Percentiles rank a stretch among this genome's conserved stretches.
phyloP scores from a whole-genome alignment of 169 alveolate genomes.

The Eimeria praecox region DNA sequence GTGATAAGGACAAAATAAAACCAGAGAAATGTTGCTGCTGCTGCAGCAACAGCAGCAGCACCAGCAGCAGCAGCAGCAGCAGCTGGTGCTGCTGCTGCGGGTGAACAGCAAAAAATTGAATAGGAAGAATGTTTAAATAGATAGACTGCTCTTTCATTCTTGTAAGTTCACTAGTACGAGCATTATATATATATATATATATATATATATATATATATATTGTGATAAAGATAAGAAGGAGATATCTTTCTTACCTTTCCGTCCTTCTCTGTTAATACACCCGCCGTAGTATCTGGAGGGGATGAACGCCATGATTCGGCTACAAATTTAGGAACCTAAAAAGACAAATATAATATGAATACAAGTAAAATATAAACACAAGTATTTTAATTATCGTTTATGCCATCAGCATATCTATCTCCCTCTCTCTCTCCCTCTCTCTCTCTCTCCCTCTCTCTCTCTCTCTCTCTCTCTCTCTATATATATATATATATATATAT shows the following conservation, averaged over 20 bases:
- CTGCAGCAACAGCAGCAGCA: no score
- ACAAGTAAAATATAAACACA: neutral
- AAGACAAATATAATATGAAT: neutral
- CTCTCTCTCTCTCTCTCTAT: no score
- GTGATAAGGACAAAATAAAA: neutral
- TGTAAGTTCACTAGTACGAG: no score
- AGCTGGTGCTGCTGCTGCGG: neutral
- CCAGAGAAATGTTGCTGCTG: neutral
- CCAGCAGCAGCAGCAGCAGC: no score
- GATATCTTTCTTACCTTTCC: neutral
- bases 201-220: neutral
- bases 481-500: no score
- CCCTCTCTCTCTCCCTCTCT: no score
- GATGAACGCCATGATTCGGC: conserved; percentile 19
- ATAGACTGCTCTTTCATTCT: neutral
- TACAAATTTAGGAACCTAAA: conserved; percentile 26
- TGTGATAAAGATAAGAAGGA: neutral
- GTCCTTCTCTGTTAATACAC: neutral
- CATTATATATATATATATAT: neutral
- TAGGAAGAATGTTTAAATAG: neutral
- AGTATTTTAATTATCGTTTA: neutral
- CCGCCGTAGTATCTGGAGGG: neutral
- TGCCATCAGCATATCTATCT: no score
- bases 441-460: no score
- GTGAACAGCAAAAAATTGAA: neutral